These are phyloP conservation scores for Collariella sp. DNA, from an alignment of 495 filamentous ascomycete genomes.

Conservation along the genomic window DNA sequence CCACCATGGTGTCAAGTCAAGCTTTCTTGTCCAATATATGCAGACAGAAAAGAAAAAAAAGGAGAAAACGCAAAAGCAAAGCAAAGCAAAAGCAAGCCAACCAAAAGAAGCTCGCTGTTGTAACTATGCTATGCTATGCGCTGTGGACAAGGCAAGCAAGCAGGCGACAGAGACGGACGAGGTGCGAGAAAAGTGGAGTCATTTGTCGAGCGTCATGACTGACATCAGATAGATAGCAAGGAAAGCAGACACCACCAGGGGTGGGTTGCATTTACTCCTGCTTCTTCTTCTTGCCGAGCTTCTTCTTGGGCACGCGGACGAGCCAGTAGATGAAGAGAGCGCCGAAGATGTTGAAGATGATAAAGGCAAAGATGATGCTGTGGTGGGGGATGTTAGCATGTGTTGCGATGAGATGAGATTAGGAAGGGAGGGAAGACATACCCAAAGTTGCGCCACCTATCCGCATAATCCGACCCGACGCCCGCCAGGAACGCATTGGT, in stretches of 20 bases:
- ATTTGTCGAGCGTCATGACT: neutral
- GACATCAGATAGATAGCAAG: neutral
- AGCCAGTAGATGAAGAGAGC: constrained; percentile 75
- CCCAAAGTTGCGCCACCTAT: constrained; percentile 66
- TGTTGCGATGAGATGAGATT: neutral
- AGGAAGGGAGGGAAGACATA: constrained; percentile 13
- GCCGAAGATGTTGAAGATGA: constrained; percentile 67
- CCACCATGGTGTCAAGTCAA: too few species aligned
- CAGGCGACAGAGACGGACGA: neutral
- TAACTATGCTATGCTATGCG: too few species aligned
- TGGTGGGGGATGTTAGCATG: constrained; percentile 14
- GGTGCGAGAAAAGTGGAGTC: neutral
- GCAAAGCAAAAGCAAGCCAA: too few species aligned
- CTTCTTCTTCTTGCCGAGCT: constrained; percentile 27
- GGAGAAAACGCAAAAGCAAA: too few species aligned
- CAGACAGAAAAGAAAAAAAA: neutral
- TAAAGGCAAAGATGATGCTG: constrained; percentile 54
- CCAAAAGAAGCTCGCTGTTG: too few species aligned
- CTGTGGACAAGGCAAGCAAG: neutral
- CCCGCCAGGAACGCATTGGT: constrained; percentile 55
- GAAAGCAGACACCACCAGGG: neutral
- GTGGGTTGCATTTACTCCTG: constrained; percentile 15
- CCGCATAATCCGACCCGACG: constrained; percentile 42
- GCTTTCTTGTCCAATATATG: neutral
- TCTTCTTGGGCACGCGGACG: constrained; percentile 63